A percentile compares a stretch with the other conserved stretches of the same genome.
Evolutionary conservation across 2,329 filamentous ascomycete species (phyloP).

Genomic region (Trichoderma semiorbis): DNA sequence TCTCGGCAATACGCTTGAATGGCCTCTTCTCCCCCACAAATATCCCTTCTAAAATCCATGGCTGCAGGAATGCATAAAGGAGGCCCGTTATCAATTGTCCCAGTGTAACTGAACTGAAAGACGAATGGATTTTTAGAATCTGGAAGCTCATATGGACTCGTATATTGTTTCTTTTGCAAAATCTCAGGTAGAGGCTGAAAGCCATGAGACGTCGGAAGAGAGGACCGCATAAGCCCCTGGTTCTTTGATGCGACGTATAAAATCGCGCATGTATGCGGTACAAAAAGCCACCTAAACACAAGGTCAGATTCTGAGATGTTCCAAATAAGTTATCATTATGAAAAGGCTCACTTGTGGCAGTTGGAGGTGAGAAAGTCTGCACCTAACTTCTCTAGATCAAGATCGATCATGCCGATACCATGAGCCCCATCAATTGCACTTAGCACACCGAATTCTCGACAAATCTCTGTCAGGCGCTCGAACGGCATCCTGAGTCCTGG

Average conservation of each 20-base stretch:
- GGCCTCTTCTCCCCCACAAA: conserved; percentile 1
- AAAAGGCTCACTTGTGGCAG: conserved; percentile 9
- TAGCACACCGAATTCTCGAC: not conserved
- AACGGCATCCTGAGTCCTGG: conserved; percentile 11
- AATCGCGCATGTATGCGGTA: conserved; percentile 11
- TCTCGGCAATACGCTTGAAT: not conserved
- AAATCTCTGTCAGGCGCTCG: not conserved
- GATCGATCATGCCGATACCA: conserved; percentile 11
- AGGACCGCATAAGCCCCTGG: conserved; percentile 1
- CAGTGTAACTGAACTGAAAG: conserved; percentile 13
- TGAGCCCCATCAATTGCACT: conserved; percentile 13
- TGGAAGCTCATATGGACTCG: not conserved
- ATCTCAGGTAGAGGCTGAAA: conserved; percentile 7
- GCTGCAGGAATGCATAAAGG: not conserved
- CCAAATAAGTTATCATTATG: rapidly evolving
- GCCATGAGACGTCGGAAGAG: conserved; percentile 9
- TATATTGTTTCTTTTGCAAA: not conserved
- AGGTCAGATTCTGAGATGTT: not conserved
- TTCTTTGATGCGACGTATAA: conserved; percentile 2
- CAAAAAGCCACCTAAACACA: conserved; percentile 6
- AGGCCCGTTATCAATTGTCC: conserved; percentile 4
- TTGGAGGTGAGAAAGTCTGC: conserved; percentile 8
- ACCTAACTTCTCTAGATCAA: not conserved
- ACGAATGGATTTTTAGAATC: conserved; percentile 9
- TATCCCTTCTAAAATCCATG: not conserved